These are phyloP conservation scores for Alisma plantagoaquatica DNA, from an alignment of 106 monocot species.

Conservation along the genomic window DNA sequence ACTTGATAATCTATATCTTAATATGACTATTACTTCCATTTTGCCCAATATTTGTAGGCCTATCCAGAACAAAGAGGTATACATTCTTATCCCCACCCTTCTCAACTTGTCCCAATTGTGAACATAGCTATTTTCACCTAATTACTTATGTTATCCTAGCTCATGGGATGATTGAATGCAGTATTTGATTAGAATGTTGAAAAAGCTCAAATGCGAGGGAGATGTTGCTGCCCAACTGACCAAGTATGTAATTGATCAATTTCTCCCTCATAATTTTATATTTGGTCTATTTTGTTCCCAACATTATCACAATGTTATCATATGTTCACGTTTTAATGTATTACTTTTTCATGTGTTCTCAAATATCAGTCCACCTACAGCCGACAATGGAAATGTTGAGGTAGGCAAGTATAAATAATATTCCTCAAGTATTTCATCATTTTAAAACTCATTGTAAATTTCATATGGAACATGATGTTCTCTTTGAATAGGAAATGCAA, in stretches of 20 bases:
- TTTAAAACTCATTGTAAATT: background rate
- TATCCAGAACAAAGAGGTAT: slow-evolving; percentile 13
- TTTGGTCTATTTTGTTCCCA: too few species aligned
- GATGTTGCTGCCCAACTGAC: slow-evolving; percentile 42
- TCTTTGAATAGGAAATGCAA: slow-evolving; percentile 36
- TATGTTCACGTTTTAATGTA: too few species aligned
- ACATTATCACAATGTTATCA: too few species aligned
- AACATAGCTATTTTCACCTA: background rate
- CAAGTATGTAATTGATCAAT: slow-evolving; percentile 23
- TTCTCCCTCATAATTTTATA: too few species aligned
- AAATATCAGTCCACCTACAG: background rate
- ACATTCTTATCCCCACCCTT: background rate
- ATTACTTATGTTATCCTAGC: background rate
- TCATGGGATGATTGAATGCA: slow-evolving; percentile 11
- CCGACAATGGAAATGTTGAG: background rate
- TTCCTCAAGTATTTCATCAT: background rate
- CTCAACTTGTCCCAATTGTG: background rate
- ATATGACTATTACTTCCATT: background rate
- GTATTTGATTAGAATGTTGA: slow-evolving; percentile 49
- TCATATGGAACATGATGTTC: background rate
- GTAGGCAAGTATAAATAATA: background rate
- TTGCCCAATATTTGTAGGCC: background rate
- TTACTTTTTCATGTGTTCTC: background rate
- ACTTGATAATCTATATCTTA: background rate
- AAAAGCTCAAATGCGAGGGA: slow-evolving; percentile 70